These are phyloP conservation scores for Fusarium succisae DNA, from an alignment of 2,329 filamentous ascomycete species.

Conservation along the genomic window DNA sequence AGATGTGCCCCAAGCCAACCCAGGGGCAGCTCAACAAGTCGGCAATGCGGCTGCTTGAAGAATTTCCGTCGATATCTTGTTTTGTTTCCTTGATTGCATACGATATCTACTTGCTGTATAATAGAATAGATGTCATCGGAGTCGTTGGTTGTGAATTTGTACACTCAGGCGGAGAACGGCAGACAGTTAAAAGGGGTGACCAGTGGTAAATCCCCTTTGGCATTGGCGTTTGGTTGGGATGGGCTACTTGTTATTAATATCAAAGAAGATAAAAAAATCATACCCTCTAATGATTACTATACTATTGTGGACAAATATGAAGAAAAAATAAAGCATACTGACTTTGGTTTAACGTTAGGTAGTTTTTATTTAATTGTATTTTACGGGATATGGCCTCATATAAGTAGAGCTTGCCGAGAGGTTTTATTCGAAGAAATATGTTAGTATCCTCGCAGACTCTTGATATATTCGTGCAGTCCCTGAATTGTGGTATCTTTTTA, in stretches of 20 bases:
- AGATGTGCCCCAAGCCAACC: constrained; percentile 12
- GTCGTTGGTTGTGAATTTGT: constrained; percentile 2
- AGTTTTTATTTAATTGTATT: not conserved
- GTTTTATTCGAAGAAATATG: not conserved
- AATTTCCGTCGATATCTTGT: not conserved
- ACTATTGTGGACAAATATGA: not conserved
- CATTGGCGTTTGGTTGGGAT: constrained; percentile 38
- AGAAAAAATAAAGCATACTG: not conserved
- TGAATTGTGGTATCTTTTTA: not conserved
- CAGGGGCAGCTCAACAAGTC: constrained; percentile 11
- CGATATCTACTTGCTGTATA: constrained; percentile 21
- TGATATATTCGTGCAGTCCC: not conserved
- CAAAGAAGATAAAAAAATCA: constrained; percentile 6
- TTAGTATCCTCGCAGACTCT: not conserved
- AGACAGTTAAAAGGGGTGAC: constrained; percentile 1
- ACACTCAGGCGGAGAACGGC: not conserved
- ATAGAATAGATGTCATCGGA: constrained; percentile 30
- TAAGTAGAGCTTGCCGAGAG: not conserved
- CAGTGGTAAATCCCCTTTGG: not conserved
- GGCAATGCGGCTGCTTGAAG: constrained; percentile 26
- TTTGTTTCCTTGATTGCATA: not conserved
- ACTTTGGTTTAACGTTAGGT: not conserved
- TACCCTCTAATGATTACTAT: not conserved
- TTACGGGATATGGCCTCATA: not conserved
- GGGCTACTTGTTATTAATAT: constrained; percentile 14